A percentile compares a stretch with the other conserved stretches of the same genome.
Conservation (phyloP, 169 alveolate species). For the Amoebophrya sp. region DNA sequence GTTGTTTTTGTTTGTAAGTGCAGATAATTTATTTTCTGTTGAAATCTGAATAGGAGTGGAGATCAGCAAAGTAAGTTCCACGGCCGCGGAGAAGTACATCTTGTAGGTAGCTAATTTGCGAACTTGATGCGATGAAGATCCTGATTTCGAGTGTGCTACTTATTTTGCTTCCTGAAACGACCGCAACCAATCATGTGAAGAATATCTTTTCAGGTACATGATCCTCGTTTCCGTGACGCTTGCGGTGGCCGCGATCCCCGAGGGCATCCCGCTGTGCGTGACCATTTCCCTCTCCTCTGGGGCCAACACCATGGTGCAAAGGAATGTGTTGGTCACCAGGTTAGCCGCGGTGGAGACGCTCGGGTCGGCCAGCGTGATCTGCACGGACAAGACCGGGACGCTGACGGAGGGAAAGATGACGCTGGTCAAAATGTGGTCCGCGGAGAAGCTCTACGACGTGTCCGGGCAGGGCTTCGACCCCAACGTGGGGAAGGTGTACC, state of each 20-base stretch:
- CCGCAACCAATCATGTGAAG: no score
- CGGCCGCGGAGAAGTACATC: no score
- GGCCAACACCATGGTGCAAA: conserved; percentile 86
- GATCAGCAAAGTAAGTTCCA: no score
- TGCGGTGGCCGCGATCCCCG: conserved; percentile 75
- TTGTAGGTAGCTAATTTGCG: no score
- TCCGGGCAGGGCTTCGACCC: conserved; percentile 47
- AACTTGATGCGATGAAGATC: no score
- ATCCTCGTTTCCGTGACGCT: conserved; percentile 39
- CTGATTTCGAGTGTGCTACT: no score
- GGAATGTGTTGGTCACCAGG: conserved; percentile 71
- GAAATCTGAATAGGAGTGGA: no score
- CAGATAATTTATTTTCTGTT: no score
- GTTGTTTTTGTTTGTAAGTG: no score
- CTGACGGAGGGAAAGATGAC: conserved; percentile 72
- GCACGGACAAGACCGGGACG: conserved; percentile 97
- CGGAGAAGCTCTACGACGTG: conserved; percentile 36
- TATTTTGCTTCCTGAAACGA: no score
- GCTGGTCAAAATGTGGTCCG: conserved; percentile 47
- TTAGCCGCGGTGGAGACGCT: conserved; percentile 94
- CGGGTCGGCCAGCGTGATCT: conserved; percentile 94
- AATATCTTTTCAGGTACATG: no score
- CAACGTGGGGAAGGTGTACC: conserved; percentile 31
- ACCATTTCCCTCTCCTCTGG: conserved; percentile 89
- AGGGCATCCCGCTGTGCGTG: conserved; percentile 97